Conservation (phyloP, 73 alveolate genomes). For the Urostyla sp. region DNA sequence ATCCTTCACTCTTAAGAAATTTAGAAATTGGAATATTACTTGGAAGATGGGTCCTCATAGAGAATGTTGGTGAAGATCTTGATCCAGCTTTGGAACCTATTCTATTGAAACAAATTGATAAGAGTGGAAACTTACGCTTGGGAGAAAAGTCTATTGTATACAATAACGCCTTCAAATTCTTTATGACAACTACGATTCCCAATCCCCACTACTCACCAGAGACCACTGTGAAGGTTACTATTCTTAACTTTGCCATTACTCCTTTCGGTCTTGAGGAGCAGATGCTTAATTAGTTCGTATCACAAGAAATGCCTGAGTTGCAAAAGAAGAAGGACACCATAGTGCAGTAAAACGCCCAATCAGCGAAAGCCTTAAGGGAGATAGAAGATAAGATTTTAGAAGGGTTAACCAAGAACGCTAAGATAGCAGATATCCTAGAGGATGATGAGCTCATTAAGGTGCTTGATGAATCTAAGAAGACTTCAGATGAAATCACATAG, state of each 20-base stretch:
- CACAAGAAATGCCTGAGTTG: slow-evolving; percentile 96
- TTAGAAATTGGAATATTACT: slow-evolving; percentile 97
- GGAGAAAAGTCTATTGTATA: slow-evolving; percentile 90
- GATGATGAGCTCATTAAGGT: slow-evolving; percentile 96
- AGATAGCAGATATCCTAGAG: slow-evolving; percentile 94
- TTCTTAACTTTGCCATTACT: slow-evolving; percentile 99
- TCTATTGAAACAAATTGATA: slow-evolving; percentile 86
- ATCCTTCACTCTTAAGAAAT: slow-evolving; percentile 88
- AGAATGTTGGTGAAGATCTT: slow-evolving; percentile 99
- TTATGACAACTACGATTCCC: slow-evolving; percentile 98
- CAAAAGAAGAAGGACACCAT: slow-evolving; percentile 93
- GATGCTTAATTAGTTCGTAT: slow-evolving; percentile 93
- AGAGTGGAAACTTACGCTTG: slow-evolving; percentile 88
- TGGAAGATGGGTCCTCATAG: slow-evolving; percentile 99
- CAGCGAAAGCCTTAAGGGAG: slow-evolving; percentile 86
- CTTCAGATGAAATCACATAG: slow-evolving; percentile 95
- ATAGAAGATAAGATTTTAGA: slow-evolving; percentile 97
- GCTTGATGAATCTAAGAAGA: slow-evolving; percentile 94
- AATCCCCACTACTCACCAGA: slow-evolving; percentile 99
- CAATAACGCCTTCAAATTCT: slow-evolving; percentile 91
- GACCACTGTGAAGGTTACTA: slow-evolving; percentile 98
- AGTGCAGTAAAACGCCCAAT: slow-evolving; percentile 84
- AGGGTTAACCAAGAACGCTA: slow-evolving; percentile 92
- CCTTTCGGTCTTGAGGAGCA: slow-evolving; percentile 99
- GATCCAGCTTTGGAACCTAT: slow-evolving; percentile 99